Evolutionary conservation across 2,329 filamentous ascomycete genomes (phyloP).

Genomic region (Aspergillus eucalypticola): DNA sequence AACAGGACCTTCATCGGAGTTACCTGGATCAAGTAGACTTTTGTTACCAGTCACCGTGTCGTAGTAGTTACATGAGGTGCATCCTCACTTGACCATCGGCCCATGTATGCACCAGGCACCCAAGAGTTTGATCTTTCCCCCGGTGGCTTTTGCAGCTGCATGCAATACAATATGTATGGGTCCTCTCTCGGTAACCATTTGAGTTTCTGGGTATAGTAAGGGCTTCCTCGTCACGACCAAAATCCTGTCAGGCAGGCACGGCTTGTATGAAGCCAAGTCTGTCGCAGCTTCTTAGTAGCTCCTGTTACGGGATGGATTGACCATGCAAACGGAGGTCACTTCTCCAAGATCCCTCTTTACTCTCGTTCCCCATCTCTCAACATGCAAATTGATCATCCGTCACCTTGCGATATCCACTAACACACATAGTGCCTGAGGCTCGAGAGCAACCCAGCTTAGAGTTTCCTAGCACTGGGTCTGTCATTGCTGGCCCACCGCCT

Average conservation of each 20-base stretch:
- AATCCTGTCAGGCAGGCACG: background rate
- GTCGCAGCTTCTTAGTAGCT: background rate
- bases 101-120: slow-evolving; percentile 12
- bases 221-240: too few relatives aligned
- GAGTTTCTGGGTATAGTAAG: background rate
- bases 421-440: background rate
- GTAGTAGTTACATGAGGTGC: background rate
- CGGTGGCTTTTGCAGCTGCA: slow-evolving; percentile 19
- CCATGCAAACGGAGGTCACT: background rate
- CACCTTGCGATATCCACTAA: background rate
- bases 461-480: background rate
- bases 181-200: slow-evolving; percentile 3
- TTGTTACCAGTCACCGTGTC: slow-evolving; percentile 8
- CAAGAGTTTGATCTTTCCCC: slow-evolving; percentile 7
- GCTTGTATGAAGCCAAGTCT: background rate
- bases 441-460: background rate
- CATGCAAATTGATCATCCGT: background rate
- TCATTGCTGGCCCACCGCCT: background rate
- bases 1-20: slow-evolving; percentile 1
- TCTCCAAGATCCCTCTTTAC: background rate
- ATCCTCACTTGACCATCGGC: slow-evolving; percentile 18
- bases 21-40: background rate
- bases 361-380: too few relatives aligned
- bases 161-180: slow-evolving; percentile 13
- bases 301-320: background rate